Conservation (phyloP, 1,284 basidiomycete genomes). For the Xerocomus alliaceus region DNA sequence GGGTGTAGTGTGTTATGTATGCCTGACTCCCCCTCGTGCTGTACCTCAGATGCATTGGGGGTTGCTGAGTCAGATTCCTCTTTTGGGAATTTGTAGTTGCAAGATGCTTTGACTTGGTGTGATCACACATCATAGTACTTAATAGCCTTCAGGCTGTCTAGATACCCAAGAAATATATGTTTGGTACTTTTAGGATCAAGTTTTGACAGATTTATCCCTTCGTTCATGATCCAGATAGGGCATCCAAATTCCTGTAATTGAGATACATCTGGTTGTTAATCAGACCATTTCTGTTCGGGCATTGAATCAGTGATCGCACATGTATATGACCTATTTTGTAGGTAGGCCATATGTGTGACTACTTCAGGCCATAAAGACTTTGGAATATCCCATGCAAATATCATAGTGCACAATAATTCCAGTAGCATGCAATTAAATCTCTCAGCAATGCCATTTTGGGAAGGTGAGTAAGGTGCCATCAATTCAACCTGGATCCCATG, state of each 20-base stretch:
- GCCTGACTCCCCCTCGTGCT: too few relatives aligned
- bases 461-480: not conserved
- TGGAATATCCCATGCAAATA: not conserved
- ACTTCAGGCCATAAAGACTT: not conserved
- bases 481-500: not conserved
- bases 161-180: not conserved
- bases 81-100: too few relatives aligned
- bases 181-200: not conserved
- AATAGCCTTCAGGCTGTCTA: not conserved
- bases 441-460: conserved; percentile 2
- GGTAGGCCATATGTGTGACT: not conserved
- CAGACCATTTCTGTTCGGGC: not conserved
- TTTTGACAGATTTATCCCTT: not conserved
- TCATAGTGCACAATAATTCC: not conserved
- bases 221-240: not conserved
- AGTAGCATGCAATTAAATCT: not conserved
- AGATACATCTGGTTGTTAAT: not conserved
- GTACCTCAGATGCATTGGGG: too few relatives aligned
- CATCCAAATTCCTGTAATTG: not conserved
- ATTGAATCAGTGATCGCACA: not conserved
- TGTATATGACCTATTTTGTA: not conserved
- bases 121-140: not conserved
- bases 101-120: too few relatives aligned
- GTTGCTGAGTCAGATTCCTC: too few relatives aligned
- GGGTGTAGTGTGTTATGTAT: too few relatives aligned